Evolutionary conservation across 225 moss, liverwort and hornwort species (phyloP).

Genomic region (Sphagnum contortum): DNA sequence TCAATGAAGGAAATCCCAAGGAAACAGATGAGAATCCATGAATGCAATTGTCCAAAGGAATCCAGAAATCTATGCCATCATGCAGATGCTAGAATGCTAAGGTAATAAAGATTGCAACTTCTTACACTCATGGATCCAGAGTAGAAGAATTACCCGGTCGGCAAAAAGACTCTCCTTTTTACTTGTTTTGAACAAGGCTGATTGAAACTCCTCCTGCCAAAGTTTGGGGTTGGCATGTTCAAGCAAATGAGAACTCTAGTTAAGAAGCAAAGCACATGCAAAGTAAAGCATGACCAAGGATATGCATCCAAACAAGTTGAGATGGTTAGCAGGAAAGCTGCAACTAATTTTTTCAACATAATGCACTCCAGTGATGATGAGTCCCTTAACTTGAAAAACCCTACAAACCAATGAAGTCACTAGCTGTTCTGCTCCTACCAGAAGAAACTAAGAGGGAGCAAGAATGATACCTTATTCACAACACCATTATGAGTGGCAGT

Average conservation of each 20-base stretch:
- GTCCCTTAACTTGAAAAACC: background rate
- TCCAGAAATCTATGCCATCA: too few species aligned
- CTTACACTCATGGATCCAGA: too few species aligned
- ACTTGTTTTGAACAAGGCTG: constrained; percentile 81
- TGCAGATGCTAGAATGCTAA: too few species aligned
- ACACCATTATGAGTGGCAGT: constrained; percentile 82
- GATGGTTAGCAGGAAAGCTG: too few species aligned
- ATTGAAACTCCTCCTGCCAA: constrained; percentile 84
- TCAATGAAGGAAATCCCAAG: too few species aligned
- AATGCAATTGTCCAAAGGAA: too few species aligned
- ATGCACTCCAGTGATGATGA: background rate
- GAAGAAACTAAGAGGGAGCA: background rate
- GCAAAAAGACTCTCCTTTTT: constrained; percentile 92
- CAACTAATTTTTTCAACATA: too few species aligned
- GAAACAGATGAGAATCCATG: too few species aligned
- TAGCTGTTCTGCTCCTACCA: background rate
- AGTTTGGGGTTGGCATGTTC: background rate
- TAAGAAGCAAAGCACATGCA: too few species aligned
- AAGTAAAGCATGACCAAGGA: too few species aligned
- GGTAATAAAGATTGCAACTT: too few species aligned
- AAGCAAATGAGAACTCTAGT: too few species aligned
- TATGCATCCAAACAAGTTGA: background rate
- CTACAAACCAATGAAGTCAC: background rate
- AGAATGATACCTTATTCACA: constrained; percentile 57
- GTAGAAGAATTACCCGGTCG: constrained; percentile 45